Evolutionary conservation across 2,329 filamentous ascomycete genomes (phyloP), one percentile per base, ranked within the genome.

Genomic region (Cryphonectria naterciae): DNA sequence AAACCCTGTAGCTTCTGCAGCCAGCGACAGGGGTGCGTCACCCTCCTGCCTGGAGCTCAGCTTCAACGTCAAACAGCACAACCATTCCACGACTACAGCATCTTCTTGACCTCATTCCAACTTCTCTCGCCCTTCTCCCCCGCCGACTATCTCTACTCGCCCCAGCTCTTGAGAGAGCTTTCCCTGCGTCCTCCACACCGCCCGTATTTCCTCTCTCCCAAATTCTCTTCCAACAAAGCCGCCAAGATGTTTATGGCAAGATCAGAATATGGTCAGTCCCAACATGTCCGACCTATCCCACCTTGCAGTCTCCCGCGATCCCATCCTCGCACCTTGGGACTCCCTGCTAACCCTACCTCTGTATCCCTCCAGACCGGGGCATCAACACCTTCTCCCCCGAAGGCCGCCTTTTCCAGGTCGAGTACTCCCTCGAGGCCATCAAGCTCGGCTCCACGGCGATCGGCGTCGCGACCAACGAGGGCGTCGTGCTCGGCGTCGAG

Each of bases 321-420:
- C 74, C 67, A 67, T 15, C 63, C 54, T 62, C 35, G 71, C 32
- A 46, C 69, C 76, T 79, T 80, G 83, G 80, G 2, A 32, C 32
- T 83, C 37, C 19, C 81, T 75, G 68, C 60, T 73, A 11, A 58
- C 52, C n/a, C 77, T 63, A 61, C 17, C 32, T 13, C 32, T 32
- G 7, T 19, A 28, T 39, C 70, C 69, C 61, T 72, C n/a, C 77
- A 98, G 95, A 98, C 87, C 94, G 95, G 84, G 95, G 95, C 80
- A 98, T 98, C 90, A 98, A 98, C 89, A 99, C 96, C 89, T 99
- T 99, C 90, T 99, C 96, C 78, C 96, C 96, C 73, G 96, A 99
- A 89, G 96, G 96, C 80, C 96, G 96, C 84, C 93, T 99, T 83
- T 99, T 99, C 89, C 96, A 99, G 87, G 96, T 99, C 87, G 96